Evolutionary conservation across 768 basidiomycete species (phyloP).

Genomic region (Macrolepiota dolichaula): DNA sequence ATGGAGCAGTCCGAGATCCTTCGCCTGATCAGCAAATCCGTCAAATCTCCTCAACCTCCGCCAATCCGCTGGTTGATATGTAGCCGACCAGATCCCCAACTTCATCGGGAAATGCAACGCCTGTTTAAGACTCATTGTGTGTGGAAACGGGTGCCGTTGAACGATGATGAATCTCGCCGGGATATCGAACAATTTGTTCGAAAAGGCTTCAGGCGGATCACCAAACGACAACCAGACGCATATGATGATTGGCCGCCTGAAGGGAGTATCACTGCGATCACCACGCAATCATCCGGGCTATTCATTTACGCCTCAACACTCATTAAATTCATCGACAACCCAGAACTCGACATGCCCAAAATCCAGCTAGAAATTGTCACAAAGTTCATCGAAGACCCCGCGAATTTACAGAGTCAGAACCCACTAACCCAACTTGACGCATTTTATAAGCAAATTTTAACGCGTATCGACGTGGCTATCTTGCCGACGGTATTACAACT

Average conservation of each 20-base stretch:
- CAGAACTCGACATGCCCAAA: background rate
- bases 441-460: background rate
- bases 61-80: slow-evolving; percentile 1
- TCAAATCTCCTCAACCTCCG: background rate
- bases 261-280: background rate
- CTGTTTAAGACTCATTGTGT: background rate
- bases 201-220: background rate
- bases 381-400: background rate
- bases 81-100: background rate
- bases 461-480: background rate
- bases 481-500: background rate
- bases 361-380: background rate
- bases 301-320: background rate
- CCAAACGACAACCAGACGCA: background rate
- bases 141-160: background rate
- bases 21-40: background rate
- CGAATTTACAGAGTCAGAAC: background rate
- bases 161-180: background rate
- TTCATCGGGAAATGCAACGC: background rate
- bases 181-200: background rate
- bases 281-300: background rate
- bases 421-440: background rate
- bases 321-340: background rate
- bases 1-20: background rate
- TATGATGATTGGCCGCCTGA: background rate